These are phyloP conservation scores for Aspergillus sp. DNA, from an alignment of 2,329 filamentous ascomycete species.

Conservation along the genomic window DNA sequence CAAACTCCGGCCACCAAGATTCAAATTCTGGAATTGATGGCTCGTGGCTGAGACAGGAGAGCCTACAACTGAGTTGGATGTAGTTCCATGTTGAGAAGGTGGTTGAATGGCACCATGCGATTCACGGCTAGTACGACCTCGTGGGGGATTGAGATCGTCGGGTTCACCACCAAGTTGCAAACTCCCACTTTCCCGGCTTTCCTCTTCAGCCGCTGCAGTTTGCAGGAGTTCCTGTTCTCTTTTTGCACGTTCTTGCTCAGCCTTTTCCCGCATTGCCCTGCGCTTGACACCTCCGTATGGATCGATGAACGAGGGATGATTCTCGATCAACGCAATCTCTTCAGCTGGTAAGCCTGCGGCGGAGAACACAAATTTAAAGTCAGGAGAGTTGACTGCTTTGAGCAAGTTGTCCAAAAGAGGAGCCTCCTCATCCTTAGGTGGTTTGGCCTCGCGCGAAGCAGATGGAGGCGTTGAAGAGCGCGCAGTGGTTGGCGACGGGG, in stretches of 20 bases:
- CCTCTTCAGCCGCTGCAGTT: slow-evolving; percentile 57
- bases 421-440: slow-evolving; percentile 18
- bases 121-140: slow-evolving; percentile 48
- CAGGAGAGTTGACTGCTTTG: slow-evolving; percentile 42
- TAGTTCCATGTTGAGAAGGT: slow-evolving; percentile 64
- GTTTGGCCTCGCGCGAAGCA: slow-evolving; percentile 10
- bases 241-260: slow-evolving; percentile 55
- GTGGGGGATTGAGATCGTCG: slow-evolving; percentile 63
- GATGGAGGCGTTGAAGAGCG: slow-evolving; percentile 16
- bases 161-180: slow-evolving; percentile 88
- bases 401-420: slow-evolving; percentile 38
- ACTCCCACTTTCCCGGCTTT: slow-evolving; percentile 77
- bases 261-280: slow-evolving; percentile 68
- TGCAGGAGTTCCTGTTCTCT: slow-evolving; percentile 52
- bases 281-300: slow-evolving; percentile 75
- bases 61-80: slow-evolving; percentile 37
- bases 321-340: slow-evolving; percentile 48
- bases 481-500: slow-evolving; percentile 18
- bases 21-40: slow-evolving; percentile 49
- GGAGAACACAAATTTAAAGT: slow-evolving; percentile 54
- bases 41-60: slow-evolving; percentile 36
- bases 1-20: slow-evolving; percentile 66
- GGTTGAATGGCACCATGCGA: slow-evolving; percentile 67
- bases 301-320: slow-evolving; percentile 77
- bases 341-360: slow-evolving; percentile 41